Conservation (phyloP, 768 basidiomycete genomes). For the Leccinum subgranulosum region DNA sequence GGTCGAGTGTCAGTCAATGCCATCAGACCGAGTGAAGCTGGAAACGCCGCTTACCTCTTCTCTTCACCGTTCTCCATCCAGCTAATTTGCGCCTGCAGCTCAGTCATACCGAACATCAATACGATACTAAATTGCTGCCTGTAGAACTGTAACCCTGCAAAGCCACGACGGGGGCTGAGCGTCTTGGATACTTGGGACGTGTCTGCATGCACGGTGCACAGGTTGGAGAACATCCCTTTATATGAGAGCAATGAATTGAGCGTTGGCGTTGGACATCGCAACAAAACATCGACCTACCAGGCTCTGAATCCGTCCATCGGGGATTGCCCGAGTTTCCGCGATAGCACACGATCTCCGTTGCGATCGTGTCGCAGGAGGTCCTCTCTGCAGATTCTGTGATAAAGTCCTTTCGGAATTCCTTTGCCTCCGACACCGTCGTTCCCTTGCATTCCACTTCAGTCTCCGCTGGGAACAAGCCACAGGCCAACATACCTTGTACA, state of each 20-base stretch:
- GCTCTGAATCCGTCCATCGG: conserved; percentile 31
- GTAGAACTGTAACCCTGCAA: conserved; percentile 29
- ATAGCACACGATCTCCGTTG: conserved; percentile 32
- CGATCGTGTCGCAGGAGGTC: conserved; percentile 25
- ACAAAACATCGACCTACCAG: conserved; percentile 11
- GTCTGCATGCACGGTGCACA: conserved; percentile 24
- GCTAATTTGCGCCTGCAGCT: conserved; percentile 43
- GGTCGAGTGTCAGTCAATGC: too few relatives aligned
- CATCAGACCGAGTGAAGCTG: too few relatives aligned
- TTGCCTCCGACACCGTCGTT: conserved; percentile 27
- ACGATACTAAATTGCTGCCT: conserved; percentile 37
- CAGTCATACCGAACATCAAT: conserved; percentile 43
- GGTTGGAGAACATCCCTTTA: conserved; percentile 27
- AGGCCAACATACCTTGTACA: conserved; percentile 20
- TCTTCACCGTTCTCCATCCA: conserved; percentile 40
- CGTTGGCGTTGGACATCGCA: too few relatives aligned
- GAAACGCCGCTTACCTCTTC: conserved; percentile 23
- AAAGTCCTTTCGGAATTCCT: conserved; percentile 33
- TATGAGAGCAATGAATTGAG: neutral
- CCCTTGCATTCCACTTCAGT: conserved; percentile 17
- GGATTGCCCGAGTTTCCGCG: conserved; percentile 22
- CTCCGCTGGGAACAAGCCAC: neutral
- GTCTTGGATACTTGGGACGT: conserved; percentile 29
- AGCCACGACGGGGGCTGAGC: conserved; percentile 30
- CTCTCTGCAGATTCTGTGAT: conserved; percentile 29